These are phyloP conservation scores for Cordyceps cateniannulata DNA, from an alignment of 2,329 filamentous ascomycete genomes.

Conservation along the genomic window DNA sequence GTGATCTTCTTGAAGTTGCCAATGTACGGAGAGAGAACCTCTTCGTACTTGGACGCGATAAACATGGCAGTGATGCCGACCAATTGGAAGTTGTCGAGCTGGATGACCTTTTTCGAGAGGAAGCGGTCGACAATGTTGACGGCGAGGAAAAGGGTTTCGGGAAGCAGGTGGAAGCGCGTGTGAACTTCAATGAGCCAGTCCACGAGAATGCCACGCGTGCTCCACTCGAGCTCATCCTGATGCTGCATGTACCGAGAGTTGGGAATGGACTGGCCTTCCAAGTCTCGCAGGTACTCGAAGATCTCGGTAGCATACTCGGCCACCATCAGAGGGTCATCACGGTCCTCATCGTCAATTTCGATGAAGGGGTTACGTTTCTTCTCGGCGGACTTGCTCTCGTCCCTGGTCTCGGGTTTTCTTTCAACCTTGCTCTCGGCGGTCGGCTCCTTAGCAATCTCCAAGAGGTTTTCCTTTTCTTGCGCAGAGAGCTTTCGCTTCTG, in stretches of 20 bases:
- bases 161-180: constrained; percentile 89
- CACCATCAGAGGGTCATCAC: constrained; percentile 94
- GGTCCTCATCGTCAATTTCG: constrained; percentile 71
- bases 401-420: constrained; percentile 23
- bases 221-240: constrained; percentile 95
- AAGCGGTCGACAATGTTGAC: constrained; percentile 99
- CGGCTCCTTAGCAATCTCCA: constrained; percentile 11
- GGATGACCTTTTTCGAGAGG: constrained; percentile 89
- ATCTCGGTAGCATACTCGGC: constrained; percentile 96
- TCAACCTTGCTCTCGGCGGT: constrained; percentile 28
- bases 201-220: constrained; percentile 93
- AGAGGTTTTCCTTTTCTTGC: constrained; percentile 22
- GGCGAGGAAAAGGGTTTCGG: constrained; percentile 91
- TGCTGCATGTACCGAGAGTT: constrained; percentile 94
- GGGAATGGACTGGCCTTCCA: constrained; percentile 72
- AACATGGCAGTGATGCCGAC: constrained; percentile 99
- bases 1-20: constrained; percentile 96
- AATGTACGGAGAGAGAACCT: constrained; percentile 93
- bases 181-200: constrained; percentile 99
- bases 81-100: constrained; percentile 90
- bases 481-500: constrained; percentile 54
- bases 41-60: constrained; percentile 98
- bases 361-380: constrained; percentile 40
- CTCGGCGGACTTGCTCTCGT: constrained; percentile 26
- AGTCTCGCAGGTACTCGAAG: constrained; percentile 86